Evolutionary conservation across 352 stramenopile genomes (phyloP).

Genomic region (Phytophthora tentaculata): DNA sequence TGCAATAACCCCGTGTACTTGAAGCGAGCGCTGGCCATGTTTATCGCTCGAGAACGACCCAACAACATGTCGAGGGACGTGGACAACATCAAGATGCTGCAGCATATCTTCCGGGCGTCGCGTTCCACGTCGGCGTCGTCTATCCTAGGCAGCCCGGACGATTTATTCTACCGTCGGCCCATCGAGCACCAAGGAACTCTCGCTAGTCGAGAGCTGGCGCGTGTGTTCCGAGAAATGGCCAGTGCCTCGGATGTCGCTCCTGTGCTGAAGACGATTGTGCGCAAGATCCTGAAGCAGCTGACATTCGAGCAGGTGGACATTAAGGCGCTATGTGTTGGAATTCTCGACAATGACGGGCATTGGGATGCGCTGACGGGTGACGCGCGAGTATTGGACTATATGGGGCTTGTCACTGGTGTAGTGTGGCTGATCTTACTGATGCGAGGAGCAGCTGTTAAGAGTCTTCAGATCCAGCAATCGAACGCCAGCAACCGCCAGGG

Average conservation of each 20-base stretch:
- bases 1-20: constrained; percentile 75
- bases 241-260: constrained; percentile 75
- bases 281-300: constrained; percentile 84
- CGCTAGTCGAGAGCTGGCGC: constrained; percentile 76
- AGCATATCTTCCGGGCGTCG: constrained; percentile 84
- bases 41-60: constrained; percentile 74
- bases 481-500: constrained; percentile 49
- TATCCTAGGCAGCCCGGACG: constrained; percentile 49
- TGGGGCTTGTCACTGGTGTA: constrained; percentile 75
- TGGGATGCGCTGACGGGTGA: constrained; percentile 72
- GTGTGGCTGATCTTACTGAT: constrained; percentile 83
- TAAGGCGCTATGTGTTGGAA: constrained; percentile 77
- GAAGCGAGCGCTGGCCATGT: constrained; percentile 68
- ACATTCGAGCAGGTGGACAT: constrained; percentile 87
- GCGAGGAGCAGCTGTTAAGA: constrained; percentile 81
- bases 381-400: constrained; percentile 78
- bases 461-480: constrained; percentile 84
- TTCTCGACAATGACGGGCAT: constrained; percentile 78
- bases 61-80: constrained; percentile 88
- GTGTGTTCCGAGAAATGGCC: constrained; percentile 85
- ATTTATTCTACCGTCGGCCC: constrained; percentile 66
- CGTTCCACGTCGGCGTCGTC: constrained; percentile 39
- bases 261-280: constrained; percentile 85
- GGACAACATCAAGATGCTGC: constrained; percentile 91
- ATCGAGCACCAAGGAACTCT: constrained; percentile 59